Evolutionary conservation across 345 rosid genomes (phyloP), one percentile per base, ranked within the genome.

Genomic region (Camelina hispida): DNA sequence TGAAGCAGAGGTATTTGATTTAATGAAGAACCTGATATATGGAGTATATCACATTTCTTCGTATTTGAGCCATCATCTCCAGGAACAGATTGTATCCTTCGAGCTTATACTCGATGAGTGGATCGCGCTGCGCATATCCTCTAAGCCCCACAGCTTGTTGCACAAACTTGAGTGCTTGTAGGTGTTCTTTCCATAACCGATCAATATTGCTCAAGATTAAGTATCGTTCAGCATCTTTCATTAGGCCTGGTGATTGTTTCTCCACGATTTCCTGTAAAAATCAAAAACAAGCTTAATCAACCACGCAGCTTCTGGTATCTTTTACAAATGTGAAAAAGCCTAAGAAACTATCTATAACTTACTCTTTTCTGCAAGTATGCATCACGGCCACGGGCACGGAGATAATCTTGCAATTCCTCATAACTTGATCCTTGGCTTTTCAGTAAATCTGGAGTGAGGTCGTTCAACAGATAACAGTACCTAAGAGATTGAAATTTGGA

Each of bases 41-140:
- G 73, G 99, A 90, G 73, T 94, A 94, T 63, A 94, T 94, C 6
- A 94, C 99, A 62, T 94, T 91, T 80, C 97, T 86, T 81, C 99
- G 81, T 22, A 91, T 91, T 79, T 91, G 97, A 44, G 97, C 97
- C 99, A 94, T 94, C 99, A 94, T 94, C 61, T 94, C 96, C 73
- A 94, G 80, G 80, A 94, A 91, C 17, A 94, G 91, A 81, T 91
- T 91, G 78, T 94, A 94, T 71, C 98, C 98, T 84, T 94, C 98
- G 10, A 91, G 97, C 76, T 94, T 91, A 68, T 94, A 94, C 78
- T 94, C 97, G 3, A 94, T 94, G 46, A 94, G 93, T 4, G 98
- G 98, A 74, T 94, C 97, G 4, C 98, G 89, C 77, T 94, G 96
- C 2, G 98, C 98, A 48, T 94, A 94, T 66, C 98, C 97, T n/a